phyloP scores from a whole-genome alignment of 2,329 filamentous ascomycete species.

The Fusarium armeniacum region DNA sequence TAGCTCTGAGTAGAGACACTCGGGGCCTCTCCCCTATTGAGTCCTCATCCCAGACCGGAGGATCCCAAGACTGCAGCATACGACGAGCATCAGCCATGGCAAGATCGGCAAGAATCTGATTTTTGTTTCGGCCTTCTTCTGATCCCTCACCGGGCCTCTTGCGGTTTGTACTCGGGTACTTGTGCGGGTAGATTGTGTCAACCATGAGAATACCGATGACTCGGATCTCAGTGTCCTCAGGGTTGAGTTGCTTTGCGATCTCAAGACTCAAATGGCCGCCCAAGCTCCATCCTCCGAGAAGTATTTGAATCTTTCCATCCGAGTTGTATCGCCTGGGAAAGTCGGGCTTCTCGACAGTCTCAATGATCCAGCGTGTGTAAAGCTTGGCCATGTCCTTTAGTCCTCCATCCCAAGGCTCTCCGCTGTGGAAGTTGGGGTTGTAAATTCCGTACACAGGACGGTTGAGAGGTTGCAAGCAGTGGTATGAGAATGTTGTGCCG shows the following conservation, averaged over 20 bases:
- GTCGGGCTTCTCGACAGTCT: conserved; percentile 51
- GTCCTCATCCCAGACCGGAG: conserved; percentile 56
- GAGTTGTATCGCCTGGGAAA: conserved; percentile 50
- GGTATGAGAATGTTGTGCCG: conserved; percentile 71
- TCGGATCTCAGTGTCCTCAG: conserved; percentile 55
- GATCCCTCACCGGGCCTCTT: conserved; percentile 38
- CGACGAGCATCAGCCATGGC: conserved; percentile 60
- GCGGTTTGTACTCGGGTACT: conserved; percentile 34
- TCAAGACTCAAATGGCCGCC: conserved; percentile 67
- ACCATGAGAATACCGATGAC: conserved; percentile 67
- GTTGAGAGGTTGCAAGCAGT: conserved; percentile 64
- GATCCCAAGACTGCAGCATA: conserved; percentile 59
- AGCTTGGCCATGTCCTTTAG: conserved; percentile 67
- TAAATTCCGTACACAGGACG: conserved; percentile 67
- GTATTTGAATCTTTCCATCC: conserved; percentile 55
- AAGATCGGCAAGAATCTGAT: conserved; percentile 53
- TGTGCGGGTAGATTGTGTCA: conserved; percentile 61
- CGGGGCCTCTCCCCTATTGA: conserved; percentile 54
- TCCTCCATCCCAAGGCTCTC: conserved; percentile 64
- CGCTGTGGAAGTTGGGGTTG: conserved; percentile 66
- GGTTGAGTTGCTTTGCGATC: conserved; percentile 61
- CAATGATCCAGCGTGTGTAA: conserved; percentile 63
- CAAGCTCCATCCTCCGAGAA: conserved; percentile 70
- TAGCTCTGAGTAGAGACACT: conserved; percentile 62
- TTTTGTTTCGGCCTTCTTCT: conserved; percentile 54